A percentile compares a stretch with the other conserved stretches of the same genome.
phyloP scores from a whole-genome alignment of 2,329 filamentous ascomycete species.

The Eurotiales sp. region DNA sequence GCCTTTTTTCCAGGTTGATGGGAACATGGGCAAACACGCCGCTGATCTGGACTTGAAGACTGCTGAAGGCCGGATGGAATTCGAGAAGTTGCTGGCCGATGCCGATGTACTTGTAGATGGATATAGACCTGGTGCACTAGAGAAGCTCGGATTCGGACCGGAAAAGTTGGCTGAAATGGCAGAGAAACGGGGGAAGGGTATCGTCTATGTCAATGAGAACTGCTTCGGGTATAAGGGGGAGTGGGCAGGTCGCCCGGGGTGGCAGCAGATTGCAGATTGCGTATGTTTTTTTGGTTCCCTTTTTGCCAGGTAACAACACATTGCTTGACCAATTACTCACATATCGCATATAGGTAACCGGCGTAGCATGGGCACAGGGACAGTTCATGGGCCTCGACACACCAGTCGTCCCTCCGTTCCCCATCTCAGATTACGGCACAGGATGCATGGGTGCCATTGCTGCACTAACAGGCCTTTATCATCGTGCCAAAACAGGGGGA shows the following conservation, averaged over 20 bases:
- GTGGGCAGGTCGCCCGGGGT: slow-evolving; percentile 63
- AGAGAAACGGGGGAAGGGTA: slow-evolving; percentile 55
- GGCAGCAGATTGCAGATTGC: slow-evolving; percentile 70
- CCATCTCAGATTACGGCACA: slow-evolving; percentile 62
- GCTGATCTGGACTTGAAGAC: slow-evolving; percentile 61
- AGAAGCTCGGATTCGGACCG: slow-evolving; percentile 61
- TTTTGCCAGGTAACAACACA: too few species aligned
- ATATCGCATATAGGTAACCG: slow-evolving; percentile 32
- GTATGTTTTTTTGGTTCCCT: too few species aligned
- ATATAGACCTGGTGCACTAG: slow-evolving; percentile 64
- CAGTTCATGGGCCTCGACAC: slow-evolving; percentile 38
- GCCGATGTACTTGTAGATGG: slow-evolving; percentile 67
- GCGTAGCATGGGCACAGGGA: slow-evolving; percentile 40
- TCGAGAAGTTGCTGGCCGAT: slow-evolving; percentile 58
- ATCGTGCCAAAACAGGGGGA: slow-evolving; percentile 60
- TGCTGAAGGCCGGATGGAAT: slow-evolving; percentile 48
- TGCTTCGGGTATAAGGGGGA: slow-evolving; percentile 65
- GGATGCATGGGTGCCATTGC: slow-evolving; percentile 69
- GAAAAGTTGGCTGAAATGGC: slow-evolving; percentile 53
- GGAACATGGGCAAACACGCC: slow-evolving; percentile 68
- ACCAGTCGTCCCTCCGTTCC: slow-evolving; percentile 46
- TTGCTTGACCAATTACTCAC: background rate
- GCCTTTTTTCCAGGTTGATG: slow-evolving; percentile 68
- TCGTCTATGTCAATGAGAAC: slow-evolving; percentile 67
- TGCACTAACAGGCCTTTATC: slow-evolving; percentile 61